Evolutionary conservation across 345 rosid species (phyloP).

Genomic region (Salix caprea): DNA sequence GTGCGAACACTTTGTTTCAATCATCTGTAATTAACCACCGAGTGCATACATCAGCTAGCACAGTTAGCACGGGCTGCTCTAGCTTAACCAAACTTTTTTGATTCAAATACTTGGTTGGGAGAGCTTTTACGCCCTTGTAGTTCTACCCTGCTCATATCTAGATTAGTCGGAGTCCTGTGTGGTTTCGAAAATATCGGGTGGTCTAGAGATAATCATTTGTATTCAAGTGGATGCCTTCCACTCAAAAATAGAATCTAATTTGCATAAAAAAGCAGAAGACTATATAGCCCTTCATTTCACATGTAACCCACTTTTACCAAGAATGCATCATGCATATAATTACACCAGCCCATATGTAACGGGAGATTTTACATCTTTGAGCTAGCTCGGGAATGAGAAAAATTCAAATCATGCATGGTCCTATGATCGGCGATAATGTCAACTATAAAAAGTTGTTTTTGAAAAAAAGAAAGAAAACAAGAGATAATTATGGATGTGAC

Average conservation of each 20-base stretch:
- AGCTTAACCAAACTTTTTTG: too few relatives aligned
- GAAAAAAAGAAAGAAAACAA: neutral
- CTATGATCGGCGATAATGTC: neutral
- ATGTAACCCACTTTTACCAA: neutral
- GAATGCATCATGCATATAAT: neutral
- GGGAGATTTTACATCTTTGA: neutral
- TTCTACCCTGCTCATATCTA: too few relatives aligned
- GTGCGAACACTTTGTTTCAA: neutral
- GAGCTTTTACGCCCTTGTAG: neutral
- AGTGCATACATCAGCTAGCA: too few relatives aligned
- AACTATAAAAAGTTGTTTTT: neutral
- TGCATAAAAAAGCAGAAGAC: neutral
- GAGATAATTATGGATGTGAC: neutral
- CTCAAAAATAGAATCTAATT: neutral
- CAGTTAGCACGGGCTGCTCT: too few relatives aligned
- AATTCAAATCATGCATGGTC: neutral
- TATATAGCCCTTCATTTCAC: neutral
- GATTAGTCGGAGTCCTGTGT: too few relatives aligned
- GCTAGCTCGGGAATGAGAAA: neutral
- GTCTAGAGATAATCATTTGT: neutral
- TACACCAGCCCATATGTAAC: neutral
- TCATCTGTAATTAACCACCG: neutral
- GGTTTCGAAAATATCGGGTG: too few relatives aligned
- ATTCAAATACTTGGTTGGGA: neutral
- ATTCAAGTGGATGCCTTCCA: neutral